Evolutionary conservation across 2,329 filamentous ascomycete genomes (phyloP).

Genomic region (Trichoderma afroharzianum): DNA sequence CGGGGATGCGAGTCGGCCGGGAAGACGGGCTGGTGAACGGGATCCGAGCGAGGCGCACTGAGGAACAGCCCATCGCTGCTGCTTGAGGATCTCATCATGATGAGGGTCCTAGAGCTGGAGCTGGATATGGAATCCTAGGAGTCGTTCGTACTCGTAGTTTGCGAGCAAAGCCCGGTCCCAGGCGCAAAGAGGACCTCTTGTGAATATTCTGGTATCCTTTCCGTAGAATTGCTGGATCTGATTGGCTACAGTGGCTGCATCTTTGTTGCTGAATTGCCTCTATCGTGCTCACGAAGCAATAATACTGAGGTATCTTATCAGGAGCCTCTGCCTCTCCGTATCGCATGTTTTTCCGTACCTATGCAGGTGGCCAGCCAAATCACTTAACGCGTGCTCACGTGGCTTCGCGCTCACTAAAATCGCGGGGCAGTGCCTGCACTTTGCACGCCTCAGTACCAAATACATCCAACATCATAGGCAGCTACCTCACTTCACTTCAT

Average conservation of each 20-base stretch:
- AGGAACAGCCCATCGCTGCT: neutral
- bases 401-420: constrained; percentile 24
- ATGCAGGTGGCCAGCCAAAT: neutral
- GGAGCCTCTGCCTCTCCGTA: neutral
- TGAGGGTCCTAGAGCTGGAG: neutral
- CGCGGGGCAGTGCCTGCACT: neutral
- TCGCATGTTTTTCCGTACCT: constrained; percentile 12
- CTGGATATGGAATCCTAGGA: neutral
- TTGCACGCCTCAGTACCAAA: neutral
- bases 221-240: neutral
- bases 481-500: neutral
- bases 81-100: constrained; percentile 8
- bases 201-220: neutral
- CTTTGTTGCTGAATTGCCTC: neutral
- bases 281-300: neutral
- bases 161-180: neutral
- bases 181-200: neutral
- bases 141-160: neutral
- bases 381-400: constrained; percentile 29
- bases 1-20: constrained; percentile 38
- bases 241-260: neutral
- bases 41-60: neutral
- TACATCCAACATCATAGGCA: neutral
- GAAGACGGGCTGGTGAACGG: constrained; percentile 21
- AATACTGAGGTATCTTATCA: neutral